Evolutionary conservation across 192 early-diverging fungal genomes (phyloP).

Genomic region (Rhizophagus sp.): DNA sequence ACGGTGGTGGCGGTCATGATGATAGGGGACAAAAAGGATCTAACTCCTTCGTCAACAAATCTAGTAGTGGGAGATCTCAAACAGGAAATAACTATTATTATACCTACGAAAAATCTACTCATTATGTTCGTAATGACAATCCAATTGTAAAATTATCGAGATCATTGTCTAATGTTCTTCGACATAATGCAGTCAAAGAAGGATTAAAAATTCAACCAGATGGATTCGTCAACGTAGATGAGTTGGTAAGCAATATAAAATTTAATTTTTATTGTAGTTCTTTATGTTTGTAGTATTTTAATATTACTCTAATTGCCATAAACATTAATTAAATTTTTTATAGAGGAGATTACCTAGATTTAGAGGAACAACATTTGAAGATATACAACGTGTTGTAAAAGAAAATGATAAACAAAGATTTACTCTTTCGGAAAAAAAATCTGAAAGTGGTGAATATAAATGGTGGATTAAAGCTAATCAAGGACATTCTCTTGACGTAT

Average conservation of each 20-base stretch:
- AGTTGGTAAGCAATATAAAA: slow-evolving; percentile 53
- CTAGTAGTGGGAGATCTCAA: too few species aligned
- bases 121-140: too few species aligned
- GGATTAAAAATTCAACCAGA: slow-evolving; percentile 71
- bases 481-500: slow-evolving; percentile 70
- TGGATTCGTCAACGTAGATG: slow-evolving; percentile 71
- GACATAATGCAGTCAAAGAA: slow-evolving; percentile 81
- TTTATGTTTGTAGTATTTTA: background rate
- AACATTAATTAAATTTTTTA: background rate
- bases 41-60: too few species aligned
- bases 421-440: slow-evolving; percentile 46
- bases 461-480: slow-evolving; percentile 85
- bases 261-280: background rate
- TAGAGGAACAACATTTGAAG: slow-evolving; percentile 53
- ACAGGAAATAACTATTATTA: too few species aligned
- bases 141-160: slow-evolving; percentile 60
- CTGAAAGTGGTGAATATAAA: background rate
- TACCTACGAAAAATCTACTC: too few species aligned
- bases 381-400: slow-evolving; percentile 68
- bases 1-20: too few species aligned
- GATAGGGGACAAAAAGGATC: too few species aligned
- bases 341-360: slow-evolving; percentile 63
- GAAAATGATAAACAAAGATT: slow-evolving; percentile 86
- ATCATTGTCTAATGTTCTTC: slow-evolving; percentile 76
- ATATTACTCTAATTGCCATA: background rate